phyloP scores from a whole-genome alignment of 2,329 filamentous ascomycete species.

The Hymenoscyphus repandus region DNA sequence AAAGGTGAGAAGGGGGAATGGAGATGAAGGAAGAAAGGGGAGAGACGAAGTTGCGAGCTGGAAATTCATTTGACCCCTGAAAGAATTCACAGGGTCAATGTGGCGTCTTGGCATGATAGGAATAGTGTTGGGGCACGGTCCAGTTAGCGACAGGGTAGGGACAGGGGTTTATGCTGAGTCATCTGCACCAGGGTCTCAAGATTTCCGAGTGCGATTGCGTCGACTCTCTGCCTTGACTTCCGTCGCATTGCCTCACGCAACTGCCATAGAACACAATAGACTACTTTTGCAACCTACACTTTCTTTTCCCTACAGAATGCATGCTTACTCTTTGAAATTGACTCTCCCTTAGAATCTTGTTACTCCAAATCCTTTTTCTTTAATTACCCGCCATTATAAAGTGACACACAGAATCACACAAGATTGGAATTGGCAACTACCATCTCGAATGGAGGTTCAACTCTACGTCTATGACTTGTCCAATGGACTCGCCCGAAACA shows the following conservation, averaged over 20 bases:
- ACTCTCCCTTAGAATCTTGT: neutral
- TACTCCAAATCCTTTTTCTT: neutral
- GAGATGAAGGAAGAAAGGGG: conserved; percentile 7
- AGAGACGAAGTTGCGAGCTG: conserved; percentile 6
- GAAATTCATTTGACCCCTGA: neutral
- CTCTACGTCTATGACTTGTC: conserved; percentile 78
- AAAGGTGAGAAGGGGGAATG: conserved; percentile 1
- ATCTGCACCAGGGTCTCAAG: neutral
- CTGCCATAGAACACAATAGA: neutral
- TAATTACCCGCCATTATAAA: neutral
- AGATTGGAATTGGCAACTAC: too few relatives aligned
- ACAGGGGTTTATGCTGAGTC: neutral
- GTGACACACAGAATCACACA: neutral
- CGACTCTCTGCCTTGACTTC: neutral
- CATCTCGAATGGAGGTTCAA: conserved; percentile 61
- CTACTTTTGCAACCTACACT: neutral
- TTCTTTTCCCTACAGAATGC: neutral
- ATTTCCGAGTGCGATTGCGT: too few relatives aligned
- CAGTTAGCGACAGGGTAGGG: neutral
- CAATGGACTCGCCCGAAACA: conserved; percentile 47
- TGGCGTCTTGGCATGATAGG: conserved; percentile 1
- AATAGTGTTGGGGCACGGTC: conserved; percentile 1
- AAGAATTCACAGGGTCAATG: neutral
- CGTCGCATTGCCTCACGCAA: neutral
- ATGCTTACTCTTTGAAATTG: neutral